phyloP scores from a whole-genome alignment of 2,329 filamentous ascomycete genomes.

The Fusarium concolor region DNA sequence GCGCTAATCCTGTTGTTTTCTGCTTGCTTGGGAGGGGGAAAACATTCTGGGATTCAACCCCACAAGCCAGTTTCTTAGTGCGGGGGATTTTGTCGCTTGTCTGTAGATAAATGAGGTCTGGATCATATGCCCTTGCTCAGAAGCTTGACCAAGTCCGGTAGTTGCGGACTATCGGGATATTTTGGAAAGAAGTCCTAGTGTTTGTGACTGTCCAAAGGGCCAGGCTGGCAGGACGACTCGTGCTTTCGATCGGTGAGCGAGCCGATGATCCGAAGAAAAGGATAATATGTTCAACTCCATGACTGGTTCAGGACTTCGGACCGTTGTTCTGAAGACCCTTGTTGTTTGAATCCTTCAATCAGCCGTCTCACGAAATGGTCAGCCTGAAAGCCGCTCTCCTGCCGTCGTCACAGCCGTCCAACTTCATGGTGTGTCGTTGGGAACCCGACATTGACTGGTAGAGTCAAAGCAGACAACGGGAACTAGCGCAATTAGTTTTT shows the following conservation, averaged over 20 bases:
- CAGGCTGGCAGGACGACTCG: constrained; percentile 28
- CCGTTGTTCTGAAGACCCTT: not conserved
- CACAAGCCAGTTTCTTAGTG: constrained; percentile 30
- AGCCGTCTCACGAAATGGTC: constrained; percentile 11
- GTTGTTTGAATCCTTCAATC: not conserved
- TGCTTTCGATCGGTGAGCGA: constrained; percentile 29
- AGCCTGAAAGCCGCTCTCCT: constrained; percentile 9
- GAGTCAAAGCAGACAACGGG: constrained; percentile 41
- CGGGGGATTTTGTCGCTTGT: constrained; percentile 21
- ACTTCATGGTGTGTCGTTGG: constrained; percentile 46
- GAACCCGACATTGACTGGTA: constrained; percentile 41
- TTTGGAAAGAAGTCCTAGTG: constrained; percentile 1
- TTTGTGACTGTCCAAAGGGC: constrained; percentile 4
- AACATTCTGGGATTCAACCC: constrained; percentile 14
- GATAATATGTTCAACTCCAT: not conserved
- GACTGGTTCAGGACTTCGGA: not conserved
- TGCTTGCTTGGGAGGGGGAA: constrained; percentile 9
- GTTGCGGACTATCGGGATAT: constrained; percentile 25
- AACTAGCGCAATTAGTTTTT: constrained; percentile 46
- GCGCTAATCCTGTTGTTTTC: constrained; percentile 24
- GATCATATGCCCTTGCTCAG: constrained; percentile 14
- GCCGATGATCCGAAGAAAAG: constrained; percentile 19
- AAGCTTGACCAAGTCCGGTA: constrained; percentile 22
- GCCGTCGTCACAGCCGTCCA: constrained; percentile 37
- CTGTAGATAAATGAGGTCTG: not conserved